Conservation (phyloP, 345 rosid genomes). For the Carallia pectinifolia region DNA sequence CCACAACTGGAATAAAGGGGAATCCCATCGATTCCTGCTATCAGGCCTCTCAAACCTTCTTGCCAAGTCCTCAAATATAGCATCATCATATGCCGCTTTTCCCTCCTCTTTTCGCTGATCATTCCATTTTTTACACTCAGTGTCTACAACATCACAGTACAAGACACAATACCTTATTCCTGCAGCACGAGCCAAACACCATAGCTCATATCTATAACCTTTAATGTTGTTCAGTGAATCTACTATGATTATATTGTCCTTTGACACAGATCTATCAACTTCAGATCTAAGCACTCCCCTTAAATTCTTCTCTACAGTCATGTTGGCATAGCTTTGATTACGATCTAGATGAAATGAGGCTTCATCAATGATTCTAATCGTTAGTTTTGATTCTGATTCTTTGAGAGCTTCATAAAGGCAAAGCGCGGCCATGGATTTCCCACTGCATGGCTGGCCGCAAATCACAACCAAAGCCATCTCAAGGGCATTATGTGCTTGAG, state of each 20-base stretch:
- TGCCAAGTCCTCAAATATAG: conserved; percentile 69
- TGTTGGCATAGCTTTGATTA: conserved; percentile 81
- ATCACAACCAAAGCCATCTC: conserved; percentile 87
- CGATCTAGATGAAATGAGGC: conserved; percentile 82
- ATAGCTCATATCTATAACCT: conserved; percentile 90
- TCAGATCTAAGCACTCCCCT: conserved; percentile 94
- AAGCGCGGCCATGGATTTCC: conserved; percentile 69
- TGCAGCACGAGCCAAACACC: conserved; percentile 95
- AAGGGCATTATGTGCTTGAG: background rate
- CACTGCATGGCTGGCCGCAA: conserved; percentile 96
- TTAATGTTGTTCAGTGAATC: conserved; percentile 95
- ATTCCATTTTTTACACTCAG: conserved; percentile 71
- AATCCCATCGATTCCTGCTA: conserved; percentile 93
- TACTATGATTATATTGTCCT: conserved; percentile 70
- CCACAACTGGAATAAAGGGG: conserved; percentile 79
- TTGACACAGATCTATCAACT: conserved; percentile 95
- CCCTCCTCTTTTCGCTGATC: conserved; percentile 63
- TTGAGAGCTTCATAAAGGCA: conserved; percentile 63
- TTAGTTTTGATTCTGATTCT: conserved; percentile 61
- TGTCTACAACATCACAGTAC: conserved; percentile 68
- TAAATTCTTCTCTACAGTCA: conserved; percentile 87
- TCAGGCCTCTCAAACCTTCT: conserved; percentile 93
- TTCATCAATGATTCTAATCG: conserved; percentile 67
- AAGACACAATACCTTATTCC: conserved; percentile 82
- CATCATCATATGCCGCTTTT: conserved; percentile 55